phyloP scores from a whole-genome alignment of 345 rosid species.

The Eucalyptus guilfoylei region DNA sequence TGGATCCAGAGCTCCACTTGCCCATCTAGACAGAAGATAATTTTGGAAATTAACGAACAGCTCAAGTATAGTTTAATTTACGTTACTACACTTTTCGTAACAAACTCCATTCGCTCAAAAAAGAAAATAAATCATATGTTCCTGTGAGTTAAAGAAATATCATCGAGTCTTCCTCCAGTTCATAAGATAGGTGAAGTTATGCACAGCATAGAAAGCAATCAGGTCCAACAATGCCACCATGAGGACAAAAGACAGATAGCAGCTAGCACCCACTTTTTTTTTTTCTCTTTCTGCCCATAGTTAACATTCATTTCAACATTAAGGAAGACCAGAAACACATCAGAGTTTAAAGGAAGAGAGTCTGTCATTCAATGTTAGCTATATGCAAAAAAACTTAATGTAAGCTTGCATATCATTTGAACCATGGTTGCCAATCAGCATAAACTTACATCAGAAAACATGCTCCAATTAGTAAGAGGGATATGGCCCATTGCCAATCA shows the following conservation, averaged over 20 bases:
- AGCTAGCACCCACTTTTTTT: background rate
- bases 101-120: background rate
- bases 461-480: conserved; percentile 81
- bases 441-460: conserved; percentile 73
- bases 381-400: background rate
- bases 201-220: background rate
- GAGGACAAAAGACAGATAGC: background rate
- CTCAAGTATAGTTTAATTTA: background rate
- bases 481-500: conserved; percentile 63
- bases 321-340: background rate
- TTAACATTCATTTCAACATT: background rate
- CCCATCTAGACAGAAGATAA: conserved; percentile 50
- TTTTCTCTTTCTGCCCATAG: background rate
- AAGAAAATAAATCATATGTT: background rate
- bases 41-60: background rate
- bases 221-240: background rate
- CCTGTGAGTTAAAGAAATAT: background rate
- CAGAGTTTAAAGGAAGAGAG: background rate
- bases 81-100: background rate
- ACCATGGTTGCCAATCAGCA: background rate
- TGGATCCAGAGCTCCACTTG: conserved; percentile 93
- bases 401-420: background rate
- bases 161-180: background rate
- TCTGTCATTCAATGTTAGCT: background rate
- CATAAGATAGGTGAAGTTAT: background rate